Conservation (phyloP, 495 filamentous ascomycete genomes). For the Glonium stellatum region DNA sequence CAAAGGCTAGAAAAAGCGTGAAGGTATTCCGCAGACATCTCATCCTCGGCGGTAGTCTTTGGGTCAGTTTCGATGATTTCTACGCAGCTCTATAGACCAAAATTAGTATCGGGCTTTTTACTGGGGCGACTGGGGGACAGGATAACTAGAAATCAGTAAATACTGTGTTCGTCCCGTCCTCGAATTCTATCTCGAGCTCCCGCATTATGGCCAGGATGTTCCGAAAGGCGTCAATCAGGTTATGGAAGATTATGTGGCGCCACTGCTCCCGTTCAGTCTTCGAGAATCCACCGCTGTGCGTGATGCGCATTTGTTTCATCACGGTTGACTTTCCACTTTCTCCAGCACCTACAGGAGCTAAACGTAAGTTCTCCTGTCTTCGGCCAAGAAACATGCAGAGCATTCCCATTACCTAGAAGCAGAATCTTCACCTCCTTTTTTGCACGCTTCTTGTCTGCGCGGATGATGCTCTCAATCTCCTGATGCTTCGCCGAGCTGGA, state of each 20-base stretch:
- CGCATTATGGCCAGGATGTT: background rate
- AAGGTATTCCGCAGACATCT: too few relatives aligned
- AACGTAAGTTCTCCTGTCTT: too few relatives aligned
- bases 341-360: too few relatives aligned
- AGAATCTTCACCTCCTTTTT: too few relatives aligned
- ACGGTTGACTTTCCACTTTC: constrained; percentile 7
- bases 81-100: background rate
- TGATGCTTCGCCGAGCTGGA: too few relatives aligned
- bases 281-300: background rate
- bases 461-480: too few relatives aligned
- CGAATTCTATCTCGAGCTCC: background rate
- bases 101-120: background rate
- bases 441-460: too few relatives aligned
- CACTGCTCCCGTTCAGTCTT: background rate
- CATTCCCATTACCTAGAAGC: too few relatives aligned
- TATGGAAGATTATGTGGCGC: background rate
- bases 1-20: too few relatives aligned
- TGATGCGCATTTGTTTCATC: background rate
- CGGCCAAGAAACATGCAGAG: too few relatives aligned
- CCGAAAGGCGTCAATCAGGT: background rate
- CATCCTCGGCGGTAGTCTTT: too few relatives aligned
- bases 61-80: too few relatives aligned
- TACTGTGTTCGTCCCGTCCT: background rate
- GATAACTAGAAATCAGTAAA: background rate
- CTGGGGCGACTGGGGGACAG: background rate